phyloP scores from a whole-genome alignment of 2,329 filamentous ascomycete genomes.

The Pyrenophora seminiperda region DNA sequence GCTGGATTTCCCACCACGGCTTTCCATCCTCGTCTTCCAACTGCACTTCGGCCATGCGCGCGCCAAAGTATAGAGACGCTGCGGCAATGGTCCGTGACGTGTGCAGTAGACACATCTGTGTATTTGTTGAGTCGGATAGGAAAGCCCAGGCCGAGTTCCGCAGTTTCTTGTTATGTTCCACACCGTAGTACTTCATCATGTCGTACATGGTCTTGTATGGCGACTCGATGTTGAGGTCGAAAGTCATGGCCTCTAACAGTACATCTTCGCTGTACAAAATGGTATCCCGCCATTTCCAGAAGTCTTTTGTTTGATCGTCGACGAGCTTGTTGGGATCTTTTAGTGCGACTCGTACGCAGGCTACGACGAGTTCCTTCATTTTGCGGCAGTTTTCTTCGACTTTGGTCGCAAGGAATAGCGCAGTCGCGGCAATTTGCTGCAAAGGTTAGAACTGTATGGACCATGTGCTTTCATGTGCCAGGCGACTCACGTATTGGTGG shows the following conservation, averaged over 20 bases:
- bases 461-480: no score
- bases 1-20: constrained; percentile 85
- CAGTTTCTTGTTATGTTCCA: constrained; percentile 79
- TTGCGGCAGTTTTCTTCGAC: constrained; percentile 96
- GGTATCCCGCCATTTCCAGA: constrained; percentile 96
- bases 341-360: constrained; percentile 91
- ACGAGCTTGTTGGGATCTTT: constrained; percentile 89
- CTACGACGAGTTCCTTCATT: constrained; percentile 91
- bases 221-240: constrained; percentile 88
- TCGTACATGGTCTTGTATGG: constrained; percentile 86
- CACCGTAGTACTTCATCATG: constrained; percentile 72
- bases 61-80: constrained; percentile 83
- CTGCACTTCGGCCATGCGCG: constrained; percentile 72
- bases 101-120: constrained; percentile 80
- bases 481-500: constrained; percentile 72
- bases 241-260: constrained; percentile 88
- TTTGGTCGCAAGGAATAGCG: constrained; percentile 93
- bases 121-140: constrained; percentile 86
- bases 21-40: constrained; percentile 74
- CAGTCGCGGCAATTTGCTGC: constrained; percentile 81
- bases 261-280: constrained; percentile 92
- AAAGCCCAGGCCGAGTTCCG: constrained; percentile 92
- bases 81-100: constrained; percentile 81
- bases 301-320: constrained; percentile 97
- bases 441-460: constrained; percentile 10